These are phyloP conservation scores for Gleditsia sinensis DNA, from an alignment of 306 rosid genomes.

Conservation along the genomic window DNA sequence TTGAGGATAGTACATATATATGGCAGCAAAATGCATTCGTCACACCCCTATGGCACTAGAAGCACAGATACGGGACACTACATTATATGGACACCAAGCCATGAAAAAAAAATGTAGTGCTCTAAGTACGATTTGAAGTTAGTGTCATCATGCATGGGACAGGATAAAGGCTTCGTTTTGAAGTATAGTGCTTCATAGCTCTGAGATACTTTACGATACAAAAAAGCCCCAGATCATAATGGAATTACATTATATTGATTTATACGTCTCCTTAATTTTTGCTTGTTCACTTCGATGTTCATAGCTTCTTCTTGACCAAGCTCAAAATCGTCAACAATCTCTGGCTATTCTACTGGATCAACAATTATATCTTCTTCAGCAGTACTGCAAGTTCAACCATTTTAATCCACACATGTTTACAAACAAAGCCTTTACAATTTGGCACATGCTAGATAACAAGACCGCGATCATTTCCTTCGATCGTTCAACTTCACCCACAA, in stretches of 20 bases:
- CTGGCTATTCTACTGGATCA: conserved; percentile 75
- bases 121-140: too few species aligned
- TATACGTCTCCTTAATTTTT: conserved; percentile 68
- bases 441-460: background rate
- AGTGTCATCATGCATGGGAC: too few species aligned
- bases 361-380: conserved; percentile 82
- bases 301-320: conserved; percentile 76
- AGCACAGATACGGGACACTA: too few species aligned
- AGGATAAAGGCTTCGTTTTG: too few species aligned
- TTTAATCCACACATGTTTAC: background rate
- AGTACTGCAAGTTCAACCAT: conserved; percentile 54
- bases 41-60: too few species aligned
- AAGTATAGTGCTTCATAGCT: too few species aligned
- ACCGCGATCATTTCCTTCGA: background rate
- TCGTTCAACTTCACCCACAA: background rate
- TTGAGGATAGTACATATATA: background rate
- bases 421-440: background rate
- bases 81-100: too few species aligned
- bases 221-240: background rate
- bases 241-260: conserved; percentile 57
- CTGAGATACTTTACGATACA: too few species aligned
- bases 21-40: background rate
- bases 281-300: conserved; percentile 71
- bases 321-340: conserved; percentile 88
- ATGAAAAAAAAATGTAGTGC: too few species aligned